Percentiles rank a stretch among this genome's conserved stretches.
phyloP scores from a whole-genome alignment of 1,139 yeast species.

The Casaregolazyma lundiana region DNA sequence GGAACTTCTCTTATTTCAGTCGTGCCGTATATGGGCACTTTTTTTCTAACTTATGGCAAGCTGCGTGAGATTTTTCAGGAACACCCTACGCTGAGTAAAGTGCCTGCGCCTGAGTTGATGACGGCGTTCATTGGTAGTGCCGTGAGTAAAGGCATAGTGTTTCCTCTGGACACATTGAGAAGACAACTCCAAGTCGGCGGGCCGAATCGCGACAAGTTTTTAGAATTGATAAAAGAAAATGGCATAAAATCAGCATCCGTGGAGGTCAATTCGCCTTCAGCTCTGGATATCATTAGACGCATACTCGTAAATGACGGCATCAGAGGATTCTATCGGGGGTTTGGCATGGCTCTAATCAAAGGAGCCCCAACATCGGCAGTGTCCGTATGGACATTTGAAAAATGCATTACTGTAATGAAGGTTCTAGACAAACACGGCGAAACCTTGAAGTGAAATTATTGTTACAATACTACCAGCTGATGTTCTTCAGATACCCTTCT shows the following conservation, averaged over 20 bases:
- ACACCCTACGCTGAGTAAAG: constrained; percentile 7
- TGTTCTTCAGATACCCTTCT: constrained; percentile 12
- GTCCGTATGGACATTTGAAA: constrained; percentile 70
- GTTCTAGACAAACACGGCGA: constrained; percentile 10
- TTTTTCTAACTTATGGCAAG: constrained; percentile 62
- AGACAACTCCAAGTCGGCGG: constrained; percentile 69
- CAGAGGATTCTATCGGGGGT: constrained; percentile 69
- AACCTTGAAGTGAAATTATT: not conserved
- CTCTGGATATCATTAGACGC: constrained; percentile 30
- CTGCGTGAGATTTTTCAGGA: constrained; percentile 14
- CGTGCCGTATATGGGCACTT: constrained; percentile 60
- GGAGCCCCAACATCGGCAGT: constrained; percentile 77
- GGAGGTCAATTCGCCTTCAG: constrained; percentile 23
- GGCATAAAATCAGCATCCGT: constrained; percentile 11
- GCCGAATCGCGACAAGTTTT: constrained; percentile 31
- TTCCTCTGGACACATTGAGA: constrained; percentile 81
- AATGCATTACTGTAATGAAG: constrained; percentile 24
- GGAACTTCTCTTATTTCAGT: constrained; percentile 60
- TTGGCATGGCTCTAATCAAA: constrained; percentile 61
- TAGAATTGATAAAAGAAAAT: not conserved
- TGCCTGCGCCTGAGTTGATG: constrained; percentile 47
- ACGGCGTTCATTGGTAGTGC: constrained; percentile 80
- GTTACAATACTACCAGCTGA: constrained; percentile 1
- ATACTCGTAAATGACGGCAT: constrained; percentile 56
- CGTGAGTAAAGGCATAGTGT: constrained; percentile 64